A percentile compares a stretch with the other conserved stretches of the same genome.
These are phyloP conservation scores for Monosporascus sp. DNA, from an alignment of 2,329 filamentous ascomycete genomes.

Conservation along the genomic window DNA sequence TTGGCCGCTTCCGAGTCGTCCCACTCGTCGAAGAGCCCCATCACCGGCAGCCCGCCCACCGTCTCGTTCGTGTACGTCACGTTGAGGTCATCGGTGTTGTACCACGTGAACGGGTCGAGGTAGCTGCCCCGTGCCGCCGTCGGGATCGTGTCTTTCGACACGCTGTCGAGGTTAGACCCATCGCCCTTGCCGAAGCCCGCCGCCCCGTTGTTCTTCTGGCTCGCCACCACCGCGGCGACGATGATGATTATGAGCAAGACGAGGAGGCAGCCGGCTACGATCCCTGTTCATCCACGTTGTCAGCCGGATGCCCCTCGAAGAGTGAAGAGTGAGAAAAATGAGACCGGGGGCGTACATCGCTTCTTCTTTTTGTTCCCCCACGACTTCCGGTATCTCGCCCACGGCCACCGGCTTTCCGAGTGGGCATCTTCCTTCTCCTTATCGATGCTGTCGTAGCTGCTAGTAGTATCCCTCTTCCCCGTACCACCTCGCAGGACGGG, in stretches of 20 bases:
- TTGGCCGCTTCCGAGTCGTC: slow-evolving; percentile 79
- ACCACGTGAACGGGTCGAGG: slow-evolving; percentile 88
- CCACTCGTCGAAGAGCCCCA: slow-evolving; percentile 82
- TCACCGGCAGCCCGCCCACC: slow-evolving; percentile 82
- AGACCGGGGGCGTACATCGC: slow-evolving; percentile 44
- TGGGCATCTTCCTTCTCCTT: slow-evolving; percentile 40
- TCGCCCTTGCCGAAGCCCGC: slow-evolving; percentile 20
- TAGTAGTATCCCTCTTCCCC: slow-evolving; percentile 22
- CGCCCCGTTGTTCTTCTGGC: slow-evolving; percentile 48
- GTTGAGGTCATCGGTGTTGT: slow-evolving; percentile 86
- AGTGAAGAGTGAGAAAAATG: neutral
- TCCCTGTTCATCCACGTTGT: slow-evolving; percentile 38
- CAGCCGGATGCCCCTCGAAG: neutral
- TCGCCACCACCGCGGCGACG: slow-evolving; percentile 60
- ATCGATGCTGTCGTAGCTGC: slow-evolving; percentile 45
- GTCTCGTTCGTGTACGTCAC: slow-evolving; percentile 83
- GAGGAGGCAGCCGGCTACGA: slow-evolving; percentile 49
- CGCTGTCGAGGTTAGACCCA: slow-evolving; percentile 45
- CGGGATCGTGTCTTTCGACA: slow-evolving; percentile 56
- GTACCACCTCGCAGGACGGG: slow-evolving; percentile 39
- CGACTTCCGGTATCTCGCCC: neutral
- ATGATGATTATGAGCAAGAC: slow-evolving; percentile 63
- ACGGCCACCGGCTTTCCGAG: slow-evolving; percentile 27
- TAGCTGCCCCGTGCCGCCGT: slow-evolving; percentile 66
- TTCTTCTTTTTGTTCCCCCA: slow-evolving; percentile 53